Conservation (phyloP, 1,284 basidiomycete genomes). For the Stereum hirsutum region DNA sequence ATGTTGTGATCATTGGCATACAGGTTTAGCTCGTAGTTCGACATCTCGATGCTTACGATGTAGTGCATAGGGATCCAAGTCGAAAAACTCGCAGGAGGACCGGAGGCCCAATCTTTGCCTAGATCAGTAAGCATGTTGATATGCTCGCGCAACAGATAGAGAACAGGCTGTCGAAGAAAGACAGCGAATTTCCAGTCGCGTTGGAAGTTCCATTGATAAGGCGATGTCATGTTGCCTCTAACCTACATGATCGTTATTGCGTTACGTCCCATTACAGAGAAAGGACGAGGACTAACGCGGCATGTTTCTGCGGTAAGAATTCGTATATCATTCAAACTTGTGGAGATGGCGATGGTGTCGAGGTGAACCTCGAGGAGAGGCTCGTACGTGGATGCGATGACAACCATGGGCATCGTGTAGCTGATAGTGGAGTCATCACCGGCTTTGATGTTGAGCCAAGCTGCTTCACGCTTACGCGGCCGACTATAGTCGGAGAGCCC, state of each 20-base stretch:
- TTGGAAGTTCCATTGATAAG: conserved; percentile 58
- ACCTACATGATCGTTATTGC: conserved; percentile 30
- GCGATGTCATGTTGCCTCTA: conserved; percentile 55
- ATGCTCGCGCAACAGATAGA: conserved; percentile 83
- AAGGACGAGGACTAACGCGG: conserved; percentile 33
- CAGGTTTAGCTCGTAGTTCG: conserved; percentile 72
- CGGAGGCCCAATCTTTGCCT: conserved; percentile 81
- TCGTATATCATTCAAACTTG: conserved; percentile 80
- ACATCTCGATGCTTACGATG: conserved; percentile 56
- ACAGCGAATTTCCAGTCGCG: conserved; percentile 74
- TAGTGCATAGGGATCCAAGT: conserved; percentile 83
- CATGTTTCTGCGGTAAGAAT: conserved; percentile 72
- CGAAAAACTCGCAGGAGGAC: conserved; percentile 68
- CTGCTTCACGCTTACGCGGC: conserved; percentile 49
- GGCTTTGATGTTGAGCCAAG: conserved; percentile 66
- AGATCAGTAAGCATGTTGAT: conserved; percentile 88
- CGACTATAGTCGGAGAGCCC: conserved; percentile 38
- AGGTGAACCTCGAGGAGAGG: conserved; percentile 74
- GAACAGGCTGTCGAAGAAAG: conserved; percentile 58
- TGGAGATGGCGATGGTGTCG: conserved; percentile 70
- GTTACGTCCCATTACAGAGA: conserved; percentile 1
- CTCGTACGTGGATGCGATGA: conserved; percentile 65
- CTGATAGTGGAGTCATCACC: conserved; percentile 78
- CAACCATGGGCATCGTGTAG: conserved; percentile 78
- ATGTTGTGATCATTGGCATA: conserved; percentile 95